phyloP scores from a whole-genome alignment of 768 basidiomycete species.

The Rhodotorula toruloides region DNA sequence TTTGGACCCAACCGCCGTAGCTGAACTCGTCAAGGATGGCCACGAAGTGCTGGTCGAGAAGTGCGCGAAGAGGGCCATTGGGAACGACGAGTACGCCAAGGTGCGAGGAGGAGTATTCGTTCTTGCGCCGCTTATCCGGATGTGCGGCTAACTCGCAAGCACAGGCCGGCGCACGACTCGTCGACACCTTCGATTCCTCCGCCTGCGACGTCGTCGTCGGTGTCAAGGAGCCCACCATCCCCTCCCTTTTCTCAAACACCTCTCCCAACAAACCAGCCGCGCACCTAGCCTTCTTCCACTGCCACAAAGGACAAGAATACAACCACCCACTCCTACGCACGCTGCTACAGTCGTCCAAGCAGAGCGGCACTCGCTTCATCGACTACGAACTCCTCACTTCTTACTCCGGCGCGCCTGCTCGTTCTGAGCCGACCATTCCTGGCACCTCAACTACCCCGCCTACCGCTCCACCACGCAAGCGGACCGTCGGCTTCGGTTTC shows the following conservation, averaged over 20 bases:
- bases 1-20: slow-evolving; percentile 69
- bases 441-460: no score
- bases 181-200: slow-evolving; percentile 56
- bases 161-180: slow-evolving; percentile 72
- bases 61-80: slow-evolving; percentile 70
- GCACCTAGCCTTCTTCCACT: slow-evolving; percentile 74
- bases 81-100: slow-evolving; percentile 59
- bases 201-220: slow-evolving; percentile 65
- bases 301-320: slow-evolving; percentile 61
- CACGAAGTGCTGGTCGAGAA: slow-evolving; percentile 68
- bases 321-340: slow-evolving; percentile 70
- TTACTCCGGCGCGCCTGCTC: slow-evolving; percentile 48
- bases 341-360: slow-evolving; percentile 35
- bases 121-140: background rate
- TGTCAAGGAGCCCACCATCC: slow-evolving; percentile 78
- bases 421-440: background rate
- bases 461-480: slow-evolving; percentile 47
- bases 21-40: slow-evolving; percentile 57
- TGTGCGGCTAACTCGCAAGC: background rate
- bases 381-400: slow-evolving; percentile 79
- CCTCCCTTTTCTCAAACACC: slow-evolving; percentile 14
- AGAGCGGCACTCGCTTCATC: slow-evolving; percentile 53
- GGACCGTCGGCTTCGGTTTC: slow-evolving; percentile 86
- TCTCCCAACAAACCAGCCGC: slow-evolving; percentile 46
- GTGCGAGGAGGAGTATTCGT: no score